Evolutionary conservation across 2,329 filamentous ascomycete genomes (phyloP).

Genomic region (Aspergillus tubingensis): DNA sequence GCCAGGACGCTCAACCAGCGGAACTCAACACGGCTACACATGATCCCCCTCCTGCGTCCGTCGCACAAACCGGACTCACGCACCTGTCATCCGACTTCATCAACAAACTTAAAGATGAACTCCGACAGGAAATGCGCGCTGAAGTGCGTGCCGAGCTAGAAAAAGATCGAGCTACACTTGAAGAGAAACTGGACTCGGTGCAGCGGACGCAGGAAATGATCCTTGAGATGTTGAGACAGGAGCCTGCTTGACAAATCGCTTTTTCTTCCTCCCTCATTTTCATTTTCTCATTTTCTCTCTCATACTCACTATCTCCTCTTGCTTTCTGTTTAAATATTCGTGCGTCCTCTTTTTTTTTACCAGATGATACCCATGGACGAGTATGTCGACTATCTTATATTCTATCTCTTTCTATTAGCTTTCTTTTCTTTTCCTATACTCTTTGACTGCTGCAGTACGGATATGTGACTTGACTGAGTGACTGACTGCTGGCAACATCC

Average conservation of each 20-base stretch:
- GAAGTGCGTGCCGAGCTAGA: conserved; percentile 38
- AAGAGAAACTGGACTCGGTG: conserved; percentile 41
- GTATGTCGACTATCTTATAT: not conserved
- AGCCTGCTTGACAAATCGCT: conserved; percentile 24
- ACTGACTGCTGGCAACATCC: too few species aligned
- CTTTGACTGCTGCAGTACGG: not conserved
- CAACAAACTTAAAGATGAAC: conserved; percentile 33
- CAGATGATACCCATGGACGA: conserved; percentile 15
- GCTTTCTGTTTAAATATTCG: not conserved
- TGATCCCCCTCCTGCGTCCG: not conserved
- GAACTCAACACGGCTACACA: not conserved
- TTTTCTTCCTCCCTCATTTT: not conserved
- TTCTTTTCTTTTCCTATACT: not conserved
- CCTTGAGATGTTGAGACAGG: conserved; percentile 42
- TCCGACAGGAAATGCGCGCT: conserved; percentile 35
- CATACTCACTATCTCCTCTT: not conserved
- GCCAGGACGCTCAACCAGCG: not conserved
- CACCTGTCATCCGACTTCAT: conserved; percentile 17
- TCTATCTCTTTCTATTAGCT: not conserved
- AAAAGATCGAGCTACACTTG: conserved; percentile 33
- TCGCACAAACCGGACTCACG: not conserved
- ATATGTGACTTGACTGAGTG: too few species aligned
- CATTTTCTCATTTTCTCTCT: not conserved
- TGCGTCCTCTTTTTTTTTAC: not conserved
- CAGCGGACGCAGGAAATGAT: conserved; percentile 46